Conservation (phyloP, 1,284 basidiomycete genomes). For the Mycena citricolor region DNA sequence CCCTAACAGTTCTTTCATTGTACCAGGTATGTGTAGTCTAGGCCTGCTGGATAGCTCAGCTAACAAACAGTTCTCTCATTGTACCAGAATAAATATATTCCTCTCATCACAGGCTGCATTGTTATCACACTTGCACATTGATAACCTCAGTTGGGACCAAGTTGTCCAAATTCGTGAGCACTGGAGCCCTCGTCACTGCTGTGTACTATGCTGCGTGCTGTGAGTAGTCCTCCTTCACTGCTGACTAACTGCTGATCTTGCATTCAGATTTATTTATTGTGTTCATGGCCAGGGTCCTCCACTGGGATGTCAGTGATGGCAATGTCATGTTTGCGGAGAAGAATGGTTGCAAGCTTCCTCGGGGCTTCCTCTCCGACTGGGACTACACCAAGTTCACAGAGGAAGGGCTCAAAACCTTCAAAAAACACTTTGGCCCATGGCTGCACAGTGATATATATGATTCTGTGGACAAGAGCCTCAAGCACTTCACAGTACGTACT, state of each 20-base stretch:
- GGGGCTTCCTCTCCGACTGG: constrained; percentile 19
- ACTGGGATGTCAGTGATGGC: constrained; percentile 21
- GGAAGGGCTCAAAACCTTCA: constrained; percentile 1
- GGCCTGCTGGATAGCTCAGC: too few relatives aligned
- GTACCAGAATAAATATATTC: too few relatives aligned
- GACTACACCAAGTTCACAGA: constrained; percentile 18
- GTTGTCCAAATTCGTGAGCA: neutral
- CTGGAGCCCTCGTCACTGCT: neutral
- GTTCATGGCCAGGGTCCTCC: constrained; percentile 12
- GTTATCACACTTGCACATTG: too few relatives aligned
- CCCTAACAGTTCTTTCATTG: too few relatives aligned
- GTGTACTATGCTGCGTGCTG: neutral
- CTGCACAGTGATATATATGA: neutral
- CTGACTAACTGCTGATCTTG: neutral
- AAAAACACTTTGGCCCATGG: neutral
- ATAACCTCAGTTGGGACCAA: constrained; percentile 8
- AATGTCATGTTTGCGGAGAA: constrained; percentile 16
- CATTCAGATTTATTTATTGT: constrained; percentile 16
- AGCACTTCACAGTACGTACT: constrained; percentile 13
- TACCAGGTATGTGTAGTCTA: too few relatives aligned
- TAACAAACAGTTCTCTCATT: too few relatives aligned
- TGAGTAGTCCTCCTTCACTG: constrained; percentile 3
- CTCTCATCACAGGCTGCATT: too few relatives aligned
- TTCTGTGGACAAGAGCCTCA: constrained; percentile 7
- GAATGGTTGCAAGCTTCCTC: neutral